Percentiles rank a stretch among this genome's conserved stretches.
phyloP scores from a whole-genome alignment of 441 rosid species.

The Brassica balearica region DNA sequence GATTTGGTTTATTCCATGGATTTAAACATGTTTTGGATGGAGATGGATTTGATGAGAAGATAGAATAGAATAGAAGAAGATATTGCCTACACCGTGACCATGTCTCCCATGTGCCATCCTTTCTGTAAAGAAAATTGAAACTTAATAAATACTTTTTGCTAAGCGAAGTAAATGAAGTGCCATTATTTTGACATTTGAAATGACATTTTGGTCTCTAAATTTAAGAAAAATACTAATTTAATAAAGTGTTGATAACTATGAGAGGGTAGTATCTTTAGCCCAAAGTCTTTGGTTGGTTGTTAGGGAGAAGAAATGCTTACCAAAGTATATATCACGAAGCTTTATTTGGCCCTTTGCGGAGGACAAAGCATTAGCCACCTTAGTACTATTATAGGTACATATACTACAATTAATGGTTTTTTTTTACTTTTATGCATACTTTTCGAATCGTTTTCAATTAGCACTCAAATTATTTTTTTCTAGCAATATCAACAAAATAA shows the following conservation, averaged over 20 bases:
- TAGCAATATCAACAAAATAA: neutral
- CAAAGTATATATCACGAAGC: conserved; percentile 48
- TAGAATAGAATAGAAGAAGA: conserved; percentile 56
- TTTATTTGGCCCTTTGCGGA: conserved; percentile 52
- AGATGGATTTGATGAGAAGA: conserved; percentile 44
- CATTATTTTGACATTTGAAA: conserved; percentile 67
- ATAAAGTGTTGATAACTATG: conserved; percentile 52
- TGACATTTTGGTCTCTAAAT: conserved; percentile 49
- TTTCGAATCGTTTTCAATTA: conserved; percentile 1
- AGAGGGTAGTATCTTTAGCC: conserved; percentile 43
- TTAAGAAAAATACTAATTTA: conserved; percentile 28
- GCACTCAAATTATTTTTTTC: neutral
- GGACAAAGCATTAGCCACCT: conserved; percentile 42
- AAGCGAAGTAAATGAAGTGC: conserved; percentile 43
- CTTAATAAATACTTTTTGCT: conserved; percentile 38
- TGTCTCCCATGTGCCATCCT: conserved; percentile 86
- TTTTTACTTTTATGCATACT: neutral
- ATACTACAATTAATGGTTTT: conserved; percentile 18
- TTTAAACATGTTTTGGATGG: conserved; percentile 33
- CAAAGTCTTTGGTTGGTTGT: conserved; percentile 73
- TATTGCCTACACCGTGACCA: conserved; percentile 69
- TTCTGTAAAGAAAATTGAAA: conserved; percentile 78
- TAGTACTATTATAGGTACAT: conserved; percentile 17
- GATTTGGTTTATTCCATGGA: conserved; percentile 22
- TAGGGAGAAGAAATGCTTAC: conserved; percentile 64